These are phyloP conservation scores for Warburgia ugandensis DNA, from an alignment of 164 flowering plant genomes.

Conservation along the genomic window DNA sequence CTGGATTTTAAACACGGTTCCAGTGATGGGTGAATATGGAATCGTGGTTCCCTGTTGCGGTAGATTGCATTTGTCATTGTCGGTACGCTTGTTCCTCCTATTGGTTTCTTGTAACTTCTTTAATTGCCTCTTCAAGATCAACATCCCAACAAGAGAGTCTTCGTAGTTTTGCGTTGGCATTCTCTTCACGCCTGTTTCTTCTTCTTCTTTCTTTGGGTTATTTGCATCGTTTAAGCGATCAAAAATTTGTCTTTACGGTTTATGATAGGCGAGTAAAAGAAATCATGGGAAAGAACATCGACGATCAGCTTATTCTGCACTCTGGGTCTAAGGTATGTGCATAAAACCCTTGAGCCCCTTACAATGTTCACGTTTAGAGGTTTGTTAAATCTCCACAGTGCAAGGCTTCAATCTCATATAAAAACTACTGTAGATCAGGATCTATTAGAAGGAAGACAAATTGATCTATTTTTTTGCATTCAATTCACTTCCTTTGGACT, in stretches of 20 bases:
- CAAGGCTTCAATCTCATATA: too few species aligned
- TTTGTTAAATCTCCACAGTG: too few species aligned
- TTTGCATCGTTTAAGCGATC: neutral
- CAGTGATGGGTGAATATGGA: too few species aligned
- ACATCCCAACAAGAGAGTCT: constrained; percentile 16
- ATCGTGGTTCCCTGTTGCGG: constrained; percentile 5
- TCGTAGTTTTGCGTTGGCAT: constrained; percentile 2
- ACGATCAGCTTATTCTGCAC: constrained; percentile 20
- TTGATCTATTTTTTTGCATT: neutral
- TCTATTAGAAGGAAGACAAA: too few species aligned
- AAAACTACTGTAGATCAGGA: too few species aligned
- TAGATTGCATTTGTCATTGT: constrained; percentile 18
- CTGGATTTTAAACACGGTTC: too few species aligned
- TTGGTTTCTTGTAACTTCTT: constrained; percentile 9
- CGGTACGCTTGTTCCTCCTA: constrained; percentile 13
- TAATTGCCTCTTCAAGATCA: constrained; percentile 9
- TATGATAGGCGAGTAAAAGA: constrained; percentile 7
- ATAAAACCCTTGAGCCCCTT: neutral
- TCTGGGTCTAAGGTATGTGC: constrained; percentile 28
- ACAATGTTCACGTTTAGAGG: too few species aligned
- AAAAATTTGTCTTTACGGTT: neutral
- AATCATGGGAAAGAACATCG: constrained; percentile 19
- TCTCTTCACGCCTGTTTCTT: constrained; percentile 8
- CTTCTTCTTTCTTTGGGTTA: neutral
- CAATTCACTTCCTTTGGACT: too few species aligned